Evolutionary conservation across 1,139 yeast species (phyloP).

Genomic region (Geotrichum histeridarum): DNA sequence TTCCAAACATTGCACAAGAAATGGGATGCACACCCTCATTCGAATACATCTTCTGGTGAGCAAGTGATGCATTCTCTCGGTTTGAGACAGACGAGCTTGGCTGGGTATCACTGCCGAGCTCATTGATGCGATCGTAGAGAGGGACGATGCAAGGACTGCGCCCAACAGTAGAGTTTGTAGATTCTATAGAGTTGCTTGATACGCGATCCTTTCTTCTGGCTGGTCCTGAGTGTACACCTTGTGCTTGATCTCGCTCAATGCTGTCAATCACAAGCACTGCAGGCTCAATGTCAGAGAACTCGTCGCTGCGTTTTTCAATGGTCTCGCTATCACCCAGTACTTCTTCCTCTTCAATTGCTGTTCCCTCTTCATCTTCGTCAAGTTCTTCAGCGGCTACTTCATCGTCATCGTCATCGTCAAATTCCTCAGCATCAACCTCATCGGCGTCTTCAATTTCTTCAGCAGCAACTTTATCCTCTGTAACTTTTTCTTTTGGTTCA

Average conservation of each 20-base stretch:
- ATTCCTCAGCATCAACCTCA: conserved; percentile 1
- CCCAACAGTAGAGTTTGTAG: too few species aligned
- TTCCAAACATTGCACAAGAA: conserved; percentile 13
- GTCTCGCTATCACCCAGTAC: background rate
- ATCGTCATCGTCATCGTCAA: conserved; percentile 1
- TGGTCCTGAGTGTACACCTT: too few species aligned
- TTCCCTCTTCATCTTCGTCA: background rate
- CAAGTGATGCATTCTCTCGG: background rate
- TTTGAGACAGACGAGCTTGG: background rate
- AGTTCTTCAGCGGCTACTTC: background rate
- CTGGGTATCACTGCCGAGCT: conserved; percentile 11
- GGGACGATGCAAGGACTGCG: background rate
- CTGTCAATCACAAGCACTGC: too few species aligned
- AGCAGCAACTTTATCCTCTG: too few species aligned
- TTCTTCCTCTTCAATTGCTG: background rate
- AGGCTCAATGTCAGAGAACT: background rate
- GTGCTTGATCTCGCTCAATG: too few species aligned
- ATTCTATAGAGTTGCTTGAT: too few species aligned
- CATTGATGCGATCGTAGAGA: background rate
- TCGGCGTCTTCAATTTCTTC: background rate
- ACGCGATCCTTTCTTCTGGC: too few species aligned
- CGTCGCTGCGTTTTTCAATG: background rate
- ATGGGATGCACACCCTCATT: conserved; percentile 12
- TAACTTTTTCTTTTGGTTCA: too few species aligned
- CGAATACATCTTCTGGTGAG: background rate